phyloP scores from a whole-genome alignment of 345 rosid genomes.

The Eucalyptus paniculata region DNA sequence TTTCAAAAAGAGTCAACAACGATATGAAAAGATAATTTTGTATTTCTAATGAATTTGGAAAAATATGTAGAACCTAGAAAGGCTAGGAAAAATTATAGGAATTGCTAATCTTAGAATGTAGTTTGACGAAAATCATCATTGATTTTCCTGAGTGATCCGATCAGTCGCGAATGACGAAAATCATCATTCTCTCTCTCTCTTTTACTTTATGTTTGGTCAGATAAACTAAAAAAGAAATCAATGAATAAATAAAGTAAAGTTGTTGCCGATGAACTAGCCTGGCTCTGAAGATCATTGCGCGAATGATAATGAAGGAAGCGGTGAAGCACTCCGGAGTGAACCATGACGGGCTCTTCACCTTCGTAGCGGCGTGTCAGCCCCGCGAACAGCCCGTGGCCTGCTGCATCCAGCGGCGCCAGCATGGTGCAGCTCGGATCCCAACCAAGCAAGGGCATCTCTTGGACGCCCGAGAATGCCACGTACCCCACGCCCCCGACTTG shows the following conservation, averaged over 20 bases:
- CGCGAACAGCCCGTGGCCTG: conserved; percentile 10
- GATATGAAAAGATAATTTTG: too few species aligned
- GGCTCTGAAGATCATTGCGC: conserved; percentile 7
- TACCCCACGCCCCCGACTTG: conserved; percentile 27
- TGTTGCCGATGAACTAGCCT: conserved; percentile 17
- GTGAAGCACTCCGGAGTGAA: conserved; percentile 28
- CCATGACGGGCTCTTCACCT: conserved; percentile 37
- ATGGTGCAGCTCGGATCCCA: not conserved
- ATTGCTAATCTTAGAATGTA: too few species aligned
- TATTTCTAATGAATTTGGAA: too few species aligned
- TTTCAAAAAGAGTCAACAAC: too few species aligned
- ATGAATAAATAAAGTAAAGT: not conserved
- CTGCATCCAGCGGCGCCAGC: not conserved
- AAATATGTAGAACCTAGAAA: too few species aligned
- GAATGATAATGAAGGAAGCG: conserved; percentile 16
- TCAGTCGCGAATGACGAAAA: too few species aligned
- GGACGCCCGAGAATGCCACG: conserved; percentile 38
- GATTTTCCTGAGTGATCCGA: too few species aligned
- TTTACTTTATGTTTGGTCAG: too few species aligned
- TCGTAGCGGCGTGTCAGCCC: conserved; percentile 6
- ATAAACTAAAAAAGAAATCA: too few species aligned
- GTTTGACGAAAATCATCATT: too few species aligned
- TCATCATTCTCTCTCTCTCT: too few species aligned
- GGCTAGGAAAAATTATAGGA: too few species aligned
- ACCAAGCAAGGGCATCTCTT: not conserved